Conservation (phyloP, 495 filamentous ascomycete genomes). For the Penicillium riverlandense region DNA sequence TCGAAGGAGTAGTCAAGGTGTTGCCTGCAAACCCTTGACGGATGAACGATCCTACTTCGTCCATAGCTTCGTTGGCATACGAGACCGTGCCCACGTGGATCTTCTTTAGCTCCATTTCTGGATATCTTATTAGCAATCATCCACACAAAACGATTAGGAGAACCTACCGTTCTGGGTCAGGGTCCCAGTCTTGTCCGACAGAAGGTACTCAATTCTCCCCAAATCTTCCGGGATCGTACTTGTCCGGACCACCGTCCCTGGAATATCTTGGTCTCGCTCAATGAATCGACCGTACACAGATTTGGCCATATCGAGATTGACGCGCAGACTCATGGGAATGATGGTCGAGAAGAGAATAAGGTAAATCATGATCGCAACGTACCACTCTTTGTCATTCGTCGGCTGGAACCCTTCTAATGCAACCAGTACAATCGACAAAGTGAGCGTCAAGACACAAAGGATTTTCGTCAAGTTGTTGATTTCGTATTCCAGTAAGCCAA, state of each 20-base stretch:
- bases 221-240: slow-evolving; percentile 97
- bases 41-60: slow-evolving; percentile 83
- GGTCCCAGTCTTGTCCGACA: slow-evolving; percentile 97
- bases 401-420: slow-evolving; percentile 74
- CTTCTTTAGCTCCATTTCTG: slow-evolving; percentile 97
- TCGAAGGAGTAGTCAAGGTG: slow-evolving; percentile 66
- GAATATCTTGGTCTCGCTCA: slow-evolving; percentile 81
- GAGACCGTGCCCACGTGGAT: slow-evolving; percentile 97
- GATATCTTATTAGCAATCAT: slow-evolving; percentile 4
- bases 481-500: slow-evolving; percentile 86
- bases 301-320: slow-evolving; percentile 97
- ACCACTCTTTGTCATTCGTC: slow-evolving; percentile 65
- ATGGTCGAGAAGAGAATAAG: slow-evolving; percentile 98
- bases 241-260: slow-evolving; percentile 86
- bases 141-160: neutral
- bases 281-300: slow-evolving; percentile 94
- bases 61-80: slow-evolving; percentile 97
- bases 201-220: slow-evolving; percentile 89
- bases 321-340: slow-evolving; percentile 91
- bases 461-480: slow-evolving; percentile 99
- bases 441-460: slow-evolving; percentile 78
- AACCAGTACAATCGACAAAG: slow-evolving; percentile 84
- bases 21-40: slow-evolving; percentile 66
- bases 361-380: slow-evolving; percentile 91
- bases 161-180: slow-evolving; percentile 77